phyloP scores from a whole-genome alignment of 805 yeast genomes.

The Lipomyces starkeyi region DNA sequence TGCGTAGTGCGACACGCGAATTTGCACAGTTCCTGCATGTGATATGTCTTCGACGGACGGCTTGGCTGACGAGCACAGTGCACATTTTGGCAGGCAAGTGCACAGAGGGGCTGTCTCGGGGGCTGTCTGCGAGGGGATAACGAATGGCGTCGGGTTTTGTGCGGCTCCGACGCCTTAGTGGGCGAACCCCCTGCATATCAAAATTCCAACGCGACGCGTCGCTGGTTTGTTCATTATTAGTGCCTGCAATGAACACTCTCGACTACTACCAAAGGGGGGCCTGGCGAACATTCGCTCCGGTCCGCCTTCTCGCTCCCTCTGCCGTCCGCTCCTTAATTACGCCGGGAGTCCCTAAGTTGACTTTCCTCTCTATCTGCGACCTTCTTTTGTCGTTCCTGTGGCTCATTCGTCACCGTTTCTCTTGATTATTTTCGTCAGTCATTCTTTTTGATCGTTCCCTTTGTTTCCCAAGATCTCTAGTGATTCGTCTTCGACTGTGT shows the following conservation, averaged over 20 bases:
- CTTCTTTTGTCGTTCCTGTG: background rate
- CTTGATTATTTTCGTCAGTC: background rate
- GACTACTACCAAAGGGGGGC: background rate
- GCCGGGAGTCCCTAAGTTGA: background rate
- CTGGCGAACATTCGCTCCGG: background rate
- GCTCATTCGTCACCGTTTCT: background rate
- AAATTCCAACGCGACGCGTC: constrained; percentile 5
- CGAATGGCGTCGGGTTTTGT: too few species aligned
- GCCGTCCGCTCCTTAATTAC: background rate
- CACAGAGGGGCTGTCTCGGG: too few species aligned
- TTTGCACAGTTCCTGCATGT: too few species aligned
- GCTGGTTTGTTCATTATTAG: background rate
- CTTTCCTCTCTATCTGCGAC: background rate
- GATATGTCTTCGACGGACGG: too few species aligned
- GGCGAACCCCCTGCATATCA: constrained; percentile 4
- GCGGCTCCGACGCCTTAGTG: background rate
- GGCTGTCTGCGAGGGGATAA: too few species aligned
- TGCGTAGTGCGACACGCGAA: too few species aligned
- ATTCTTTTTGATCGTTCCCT: background rate
- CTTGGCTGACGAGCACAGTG: too few species aligned
- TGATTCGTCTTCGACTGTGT: background rate
- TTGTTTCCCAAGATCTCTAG: background rate
- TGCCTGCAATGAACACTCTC: background rate
- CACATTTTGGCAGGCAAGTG: too few species aligned
- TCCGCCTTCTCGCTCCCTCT: background rate